Percentiles rank a stretch among this genome's conserved stretches.
phyloP scores from a whole-genome alignment of 2,329 filamentous ascomycete genomes.

The Phialophora verrucosa region DNA sequence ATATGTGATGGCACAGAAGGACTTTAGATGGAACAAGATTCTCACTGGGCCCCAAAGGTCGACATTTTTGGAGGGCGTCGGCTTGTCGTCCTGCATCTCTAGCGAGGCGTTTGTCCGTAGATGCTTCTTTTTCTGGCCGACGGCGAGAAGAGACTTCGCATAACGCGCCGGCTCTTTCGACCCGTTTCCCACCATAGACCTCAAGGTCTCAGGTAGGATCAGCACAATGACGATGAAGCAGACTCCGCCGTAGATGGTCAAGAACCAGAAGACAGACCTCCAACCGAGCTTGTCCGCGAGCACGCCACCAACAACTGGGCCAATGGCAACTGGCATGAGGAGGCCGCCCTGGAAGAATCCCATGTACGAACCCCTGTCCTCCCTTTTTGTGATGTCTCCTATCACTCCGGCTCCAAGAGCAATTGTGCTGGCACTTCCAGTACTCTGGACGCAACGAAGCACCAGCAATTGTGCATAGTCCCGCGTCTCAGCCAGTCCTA shows the following conservation, averaged over 20 bases:
- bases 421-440: slow-evolving; percentile 52
- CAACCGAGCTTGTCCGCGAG: slow-evolving; percentile 49
- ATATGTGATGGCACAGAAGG: slow-evolving; percentile 55
- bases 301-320: slow-evolving; percentile 52
- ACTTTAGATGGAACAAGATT: slow-evolving; percentile 55
- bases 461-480: slow-evolving; percentile 50
- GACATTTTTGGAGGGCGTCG: slow-evolving; percentile 45
- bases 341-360: slow-evolving; percentile 54
- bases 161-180: slow-evolving; percentile 13
- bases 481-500: slow-evolving; percentile 49
- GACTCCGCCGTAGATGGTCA: slow-evolving; percentile 47
- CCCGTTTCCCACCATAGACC: slow-evolving; percentile 47
- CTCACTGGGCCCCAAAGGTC: slow-evolving; percentile 55
- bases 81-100: background rate
- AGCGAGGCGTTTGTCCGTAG: background rate
- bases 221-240: slow-evolving; percentile 45
- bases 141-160: slow-evolving; percentile 17
- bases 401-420: slow-evolving; percentile 52
- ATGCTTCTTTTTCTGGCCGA: slow-evolving; percentile 22
- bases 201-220: slow-evolving; percentile 50
- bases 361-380: slow-evolving; percentile 52
- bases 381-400: slow-evolving; percentile 50
- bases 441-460: slow-evolving; percentile 52
- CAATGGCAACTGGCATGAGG: slow-evolving; percentile 53
- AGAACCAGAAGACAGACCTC: slow-evolving; percentile 53